Percentiles rank a stretch among this genome's conserved stretches.
Conservation (phyloP, 768 basidiomycete genomes). For the Hygrophoropsis aurantiaca region DNA sequence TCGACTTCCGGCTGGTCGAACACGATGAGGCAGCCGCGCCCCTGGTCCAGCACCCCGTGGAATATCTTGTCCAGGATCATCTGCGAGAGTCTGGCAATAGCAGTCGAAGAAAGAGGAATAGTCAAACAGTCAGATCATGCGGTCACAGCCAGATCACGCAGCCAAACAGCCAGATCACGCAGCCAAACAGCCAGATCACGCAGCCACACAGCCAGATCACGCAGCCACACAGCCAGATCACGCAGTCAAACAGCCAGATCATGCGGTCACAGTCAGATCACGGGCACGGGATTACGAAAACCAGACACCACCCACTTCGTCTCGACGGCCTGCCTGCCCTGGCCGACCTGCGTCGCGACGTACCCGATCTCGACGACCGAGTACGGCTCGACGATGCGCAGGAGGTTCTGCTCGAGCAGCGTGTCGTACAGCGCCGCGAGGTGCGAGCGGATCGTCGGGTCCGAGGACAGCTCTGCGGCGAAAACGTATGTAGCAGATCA, state of each 20-base stretch:
- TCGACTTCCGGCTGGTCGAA: conserved; percentile 86
- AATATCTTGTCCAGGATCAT: conserved; percentile 98
- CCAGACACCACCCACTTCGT: conserved; percentile 62
- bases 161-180: too few species aligned
- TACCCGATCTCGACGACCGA: conserved; percentile 88
- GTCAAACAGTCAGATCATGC: background rate
- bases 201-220: too few species aligned
- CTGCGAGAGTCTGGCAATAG: conserved; percentile 71
- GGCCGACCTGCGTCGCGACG: conserved; percentile 84
- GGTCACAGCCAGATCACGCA: too few species aligned
- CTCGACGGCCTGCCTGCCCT: conserved; percentile 86
- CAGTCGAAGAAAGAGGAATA: background rate
- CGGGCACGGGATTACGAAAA: too few species aligned
- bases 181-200: too few species aligned
- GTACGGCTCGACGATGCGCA: conserved; percentile 96
- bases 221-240: too few species aligned
- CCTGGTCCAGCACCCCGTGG: conserved; percentile 95
- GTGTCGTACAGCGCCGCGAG: conserved; percentile 94
- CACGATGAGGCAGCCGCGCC: conserved; percentile 87
- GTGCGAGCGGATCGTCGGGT: conserved; percentile 94
- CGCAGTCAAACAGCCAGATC: too few species aligned
- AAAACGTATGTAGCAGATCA: too few species aligned
- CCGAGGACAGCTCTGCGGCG: conserved; percentile 81
- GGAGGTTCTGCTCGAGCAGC: conserved; percentile 90
- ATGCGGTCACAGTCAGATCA: too few species aligned